phyloP scores from a whole-genome alignment of 805 yeast genomes.

The Ogataea saltuana region DNA sequence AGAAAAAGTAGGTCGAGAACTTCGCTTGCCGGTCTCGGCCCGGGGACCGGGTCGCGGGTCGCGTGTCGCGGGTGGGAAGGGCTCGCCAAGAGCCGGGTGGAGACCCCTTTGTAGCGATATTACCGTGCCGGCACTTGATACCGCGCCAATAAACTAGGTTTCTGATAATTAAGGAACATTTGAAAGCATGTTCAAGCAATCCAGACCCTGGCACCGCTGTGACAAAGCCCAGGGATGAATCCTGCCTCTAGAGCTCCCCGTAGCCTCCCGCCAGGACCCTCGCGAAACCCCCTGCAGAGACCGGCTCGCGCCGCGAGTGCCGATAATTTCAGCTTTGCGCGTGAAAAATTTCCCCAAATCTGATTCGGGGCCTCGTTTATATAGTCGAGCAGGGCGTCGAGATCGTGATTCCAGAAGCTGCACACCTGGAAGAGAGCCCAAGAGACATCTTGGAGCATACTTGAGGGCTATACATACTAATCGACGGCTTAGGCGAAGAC shows the following conservation, averaged over 20 bases:
- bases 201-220: no score
- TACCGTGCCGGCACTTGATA: no score
- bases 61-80: no score
- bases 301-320: constrained; percentile 4
- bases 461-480: not conserved
- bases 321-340: constrained; percentile 3
- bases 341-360: constrained; percentile 8
- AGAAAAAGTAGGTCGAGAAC: not conserved
- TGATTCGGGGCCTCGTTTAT: constrained; percentile 4
- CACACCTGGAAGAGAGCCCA: not conserved
- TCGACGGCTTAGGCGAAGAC: not conserved
- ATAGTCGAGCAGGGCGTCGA: not conserved
- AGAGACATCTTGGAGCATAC: not conserved
- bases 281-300: not conserved
- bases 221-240: no score
- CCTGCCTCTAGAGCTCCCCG: no score
- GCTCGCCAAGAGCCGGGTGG: no score
- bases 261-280: no score
- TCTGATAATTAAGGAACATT: no score
- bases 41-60: not conserved
- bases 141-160: no score
- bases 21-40: not conserved
- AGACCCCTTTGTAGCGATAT: no score
- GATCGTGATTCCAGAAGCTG: not conserved
- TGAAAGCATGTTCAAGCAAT: no score